Base-by-base conservation (phyloP, 371 early-diverging fungal species). In the Mortierella sp. region DNA sequence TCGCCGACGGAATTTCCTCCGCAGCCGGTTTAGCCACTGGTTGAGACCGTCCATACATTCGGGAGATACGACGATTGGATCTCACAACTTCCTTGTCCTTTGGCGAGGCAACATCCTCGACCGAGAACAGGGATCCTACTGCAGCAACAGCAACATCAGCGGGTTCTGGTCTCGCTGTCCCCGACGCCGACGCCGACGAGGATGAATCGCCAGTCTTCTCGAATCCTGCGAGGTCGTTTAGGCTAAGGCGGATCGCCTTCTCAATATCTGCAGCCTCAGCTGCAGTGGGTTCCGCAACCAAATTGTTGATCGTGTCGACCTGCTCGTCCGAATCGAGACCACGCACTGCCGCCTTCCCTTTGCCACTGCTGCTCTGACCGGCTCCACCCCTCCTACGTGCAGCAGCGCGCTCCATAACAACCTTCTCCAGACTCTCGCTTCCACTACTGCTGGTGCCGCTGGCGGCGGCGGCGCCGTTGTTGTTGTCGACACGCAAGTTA, bases 261-360 rank as follows among this genome's bases (percentile, higher is more conserved):
- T 80, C 75, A 16, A 80, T 11, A 14, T 80, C 75, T 44, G 55
- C 70, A 44, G 27, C 51, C 65, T 48, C 63, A 6, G 27, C 79
- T 0, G 38, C 55, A 11, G 32, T 27, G 21, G 44, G 44, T 4
- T 27, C 27, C 4, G 2, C 4, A 2, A 10, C 27, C 29, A 38
- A 56, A 10, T 29, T 21, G 4, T 24, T n/a, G 29, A 1, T n/a
- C 10, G 21, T n/a, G 16, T 74, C 63, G 16, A 74, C 41, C 24
- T 32, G 27, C 60, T 56, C 29, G 7, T 11, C 18, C 38, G 18
- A 4, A 27, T 21, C 58, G 32, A 11, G 27, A 29, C 29, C 48
- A 3, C 58, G 70, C 8, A 73, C 74, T 4, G 68, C 68, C 4
- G 71, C 46, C 55, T 81, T 81, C 12, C 81, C 81, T 58, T 81